Evolutionary conservation across 805 yeast genomes (phyloP).

Genomic region (Monosporozyma yasuniensis): DNA sequence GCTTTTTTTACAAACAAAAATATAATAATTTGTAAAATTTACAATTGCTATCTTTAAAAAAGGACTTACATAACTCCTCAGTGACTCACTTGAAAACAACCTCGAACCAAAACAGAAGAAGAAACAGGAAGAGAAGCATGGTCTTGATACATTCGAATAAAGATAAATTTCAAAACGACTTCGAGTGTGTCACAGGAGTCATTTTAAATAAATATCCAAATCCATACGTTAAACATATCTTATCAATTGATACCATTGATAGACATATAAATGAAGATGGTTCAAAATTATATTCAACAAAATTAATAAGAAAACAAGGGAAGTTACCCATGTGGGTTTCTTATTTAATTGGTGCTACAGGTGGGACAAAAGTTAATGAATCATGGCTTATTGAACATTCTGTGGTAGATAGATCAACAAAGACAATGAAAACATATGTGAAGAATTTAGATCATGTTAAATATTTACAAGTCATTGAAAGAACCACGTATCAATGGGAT

Average conservation of each 20-base stretch:
- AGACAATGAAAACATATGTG: constrained; percentile 57
- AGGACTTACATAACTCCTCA: background rate
- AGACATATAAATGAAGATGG: constrained; percentile 49
- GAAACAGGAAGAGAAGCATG: constrained; percentile 32
- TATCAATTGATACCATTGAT: constrained; percentile 70
- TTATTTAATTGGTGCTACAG: constrained; percentile 23
- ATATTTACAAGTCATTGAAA: constrained; percentile 73
- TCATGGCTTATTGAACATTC: constrained; percentile 79
- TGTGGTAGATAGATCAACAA: constrained; percentile 52
- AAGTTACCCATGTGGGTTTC: constrained; percentile 70
- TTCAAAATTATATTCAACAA: constrained; percentile 62
- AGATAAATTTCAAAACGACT: constrained; percentile 56
- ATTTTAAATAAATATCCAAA: constrained; percentile 63
- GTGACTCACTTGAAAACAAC: no score
- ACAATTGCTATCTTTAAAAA: no score
- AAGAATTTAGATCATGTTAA: constrained; percentile 77
- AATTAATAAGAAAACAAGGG: constrained; percentile 71
- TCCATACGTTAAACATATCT: constrained; percentile 80
- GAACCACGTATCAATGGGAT: constrained; percentile 43
- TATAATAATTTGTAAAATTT: no score
- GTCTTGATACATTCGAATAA: constrained; percentile 50
- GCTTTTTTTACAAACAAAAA: no score
- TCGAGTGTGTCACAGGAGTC: constrained; percentile 66
- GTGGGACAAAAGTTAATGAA: constrained; percentile 37
- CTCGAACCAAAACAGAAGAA: background rate